Evolutionary conservation across 1,284 basidiomycete species (phyloP), one percentile per base, ranked within the genome.

Genomic region (Trichosporon asahii): DNA sequence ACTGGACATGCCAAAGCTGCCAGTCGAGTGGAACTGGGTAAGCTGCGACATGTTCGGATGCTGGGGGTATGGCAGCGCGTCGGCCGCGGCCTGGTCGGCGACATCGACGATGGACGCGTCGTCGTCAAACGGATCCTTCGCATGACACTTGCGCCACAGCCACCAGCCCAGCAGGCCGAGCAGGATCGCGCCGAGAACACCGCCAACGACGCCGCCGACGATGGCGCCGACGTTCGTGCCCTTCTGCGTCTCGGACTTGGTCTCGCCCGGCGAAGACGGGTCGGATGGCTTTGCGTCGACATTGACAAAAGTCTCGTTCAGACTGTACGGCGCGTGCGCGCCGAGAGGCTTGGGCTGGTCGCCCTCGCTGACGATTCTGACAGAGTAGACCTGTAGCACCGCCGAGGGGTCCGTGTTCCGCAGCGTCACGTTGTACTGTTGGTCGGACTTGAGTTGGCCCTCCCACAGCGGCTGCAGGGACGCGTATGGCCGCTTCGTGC

Each of bases 391-490:
- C 57, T 29, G 18, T 15, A 61, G 57, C 29, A 31, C 29, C 4
- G 57, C 57, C 11, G 21, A 9, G 8, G 14, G 14, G 57, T 61
- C 57, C 29, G 29, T 61, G 18, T 61, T 61, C 4, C 27, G 18
- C 15, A 61, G 15, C 3, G 57, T 61, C 15, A 61, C 29, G 57
- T 61, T 61, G 57, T 61, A 61, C 29, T 5, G 3, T 31, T 14
- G 14, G 27, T 31, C 57, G 4, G 57, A 14, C 21, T 33, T 18
- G 7, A 61, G 29, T 5, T 31, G 57, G 15, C 57, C 57, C 57
- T 61, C 57, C 57, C 57, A 61, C 57, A 61, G 57, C 57, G 57
- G 57, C 57, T 61, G 57, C 5, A 31, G 27, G 11, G 27, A 31
- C 21, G 27, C 57, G 57, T 61, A 61, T 18, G 27, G 57, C 27